Base-by-base conservation (phyloP, 2,329 filamentous ascomycete genomes). In the Fusarium domesticum region DNA sequence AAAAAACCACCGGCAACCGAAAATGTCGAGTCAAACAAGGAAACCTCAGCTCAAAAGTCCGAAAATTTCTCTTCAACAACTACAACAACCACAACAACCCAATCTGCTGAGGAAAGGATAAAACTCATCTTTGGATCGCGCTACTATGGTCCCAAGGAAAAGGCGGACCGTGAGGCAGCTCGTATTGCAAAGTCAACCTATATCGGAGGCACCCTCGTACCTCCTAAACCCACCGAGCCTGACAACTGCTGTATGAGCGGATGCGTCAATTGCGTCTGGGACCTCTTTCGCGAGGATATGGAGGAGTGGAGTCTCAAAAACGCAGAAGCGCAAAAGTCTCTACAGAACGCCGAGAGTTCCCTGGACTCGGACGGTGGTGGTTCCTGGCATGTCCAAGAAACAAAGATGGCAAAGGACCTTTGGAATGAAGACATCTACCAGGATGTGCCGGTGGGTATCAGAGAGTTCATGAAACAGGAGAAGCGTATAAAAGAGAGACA, bases 181-280 rank as follows among this genome's bases (percentile, higher is more conserved):
- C 76, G 82, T 28, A 71, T 80, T 11, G 71, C 76, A 12, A 74
- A 78, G 49, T 82, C 82, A 38, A 79, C 73, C 7, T 73, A 81
- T 48, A 74, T 96, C 43, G 90, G 87, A 1, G 92, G 91, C 4
- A 78, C 97, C 1, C 69, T 81, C 15, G 85, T 97, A 5, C 93
- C 93, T 2, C 91, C 90, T 0, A 80, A 80, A 37, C 93, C 93
- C 1, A 77, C 82, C 37, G 92, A 98, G 68, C 93, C 93, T 4
- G 93, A 97, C 61, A 96, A 98, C 64, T 98, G 93, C 76, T 98
- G 93, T 70, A 98, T 98, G 93, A 93, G 88, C 62, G 93, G 93
- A 3, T 98, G 93, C 64, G 92, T 96, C 37, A 91, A 97, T 66
- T 98, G 93, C 66, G 93, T 97, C 3, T 97, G 91, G 91, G 91